Conservation (phyloP, 345 rosid genomes). For the Cardamine resedifolia region DNA sequence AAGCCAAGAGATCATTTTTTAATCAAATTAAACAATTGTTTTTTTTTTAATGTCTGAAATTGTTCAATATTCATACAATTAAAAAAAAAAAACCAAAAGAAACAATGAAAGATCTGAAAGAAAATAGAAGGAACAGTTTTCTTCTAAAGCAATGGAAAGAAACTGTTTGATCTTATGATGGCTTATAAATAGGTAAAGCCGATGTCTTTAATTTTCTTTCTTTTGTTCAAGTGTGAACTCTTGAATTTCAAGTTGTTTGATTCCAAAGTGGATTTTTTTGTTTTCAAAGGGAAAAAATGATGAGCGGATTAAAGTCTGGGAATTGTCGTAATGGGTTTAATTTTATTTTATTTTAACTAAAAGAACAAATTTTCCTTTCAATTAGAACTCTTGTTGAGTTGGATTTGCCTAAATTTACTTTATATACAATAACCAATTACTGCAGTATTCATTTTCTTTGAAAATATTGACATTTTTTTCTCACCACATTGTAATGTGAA, state of each 20-base stretch:
- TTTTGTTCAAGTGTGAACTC: constrained; percentile 21
- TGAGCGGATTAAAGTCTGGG: neutral
- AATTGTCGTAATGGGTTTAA: constrained; percentile 15
- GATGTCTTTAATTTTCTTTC: constrained; percentile 28
- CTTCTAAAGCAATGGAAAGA: constrained; percentile 1
- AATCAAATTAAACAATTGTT: neutral
- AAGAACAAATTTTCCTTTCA: neutral
- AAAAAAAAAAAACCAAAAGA: neutral
- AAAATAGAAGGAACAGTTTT: constrained; percentile 13
- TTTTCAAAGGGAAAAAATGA: neutral
- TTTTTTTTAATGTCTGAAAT: constrained; percentile 9
- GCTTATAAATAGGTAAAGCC: constrained; percentile 31
- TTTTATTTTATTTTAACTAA: neutral
- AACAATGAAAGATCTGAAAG: constrained; percentile 8
- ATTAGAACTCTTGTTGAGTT: constrained; percentile 19
- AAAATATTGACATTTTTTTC: neutral
- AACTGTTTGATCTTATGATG: constrained; percentile 17
- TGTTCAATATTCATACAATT: constrained; percentile 17
- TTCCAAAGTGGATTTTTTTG: constrained; percentile 22
- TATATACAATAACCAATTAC: neutral
- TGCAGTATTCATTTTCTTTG: neutral
- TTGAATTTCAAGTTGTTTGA: constrained; percentile 27
- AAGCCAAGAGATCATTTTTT: constrained; percentile 52
- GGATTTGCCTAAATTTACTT: constrained; percentile 5
- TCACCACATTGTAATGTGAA: neutral